These are phyloP conservation scores for Halenospora varia DNA, from an alignment of 495 filamentous ascomycete species.

Conservation along the genomic window DNA sequence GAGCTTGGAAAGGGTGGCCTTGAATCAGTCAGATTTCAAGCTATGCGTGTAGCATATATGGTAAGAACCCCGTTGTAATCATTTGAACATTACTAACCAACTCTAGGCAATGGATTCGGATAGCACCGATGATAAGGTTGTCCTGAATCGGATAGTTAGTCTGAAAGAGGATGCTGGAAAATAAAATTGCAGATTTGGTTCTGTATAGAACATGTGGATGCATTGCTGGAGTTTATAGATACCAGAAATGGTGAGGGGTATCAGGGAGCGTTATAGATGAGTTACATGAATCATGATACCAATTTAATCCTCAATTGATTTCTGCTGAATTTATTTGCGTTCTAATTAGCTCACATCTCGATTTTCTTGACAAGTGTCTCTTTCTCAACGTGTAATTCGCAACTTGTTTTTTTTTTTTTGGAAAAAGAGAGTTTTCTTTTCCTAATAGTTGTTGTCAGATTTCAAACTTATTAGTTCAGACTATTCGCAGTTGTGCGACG, in stretches of 20 bases:
- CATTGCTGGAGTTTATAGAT: background rate
- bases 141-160: slow-evolving; percentile 89
- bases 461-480: too few relatives aligned
- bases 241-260: background rate
- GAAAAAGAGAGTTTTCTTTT: too few relatives aligned
- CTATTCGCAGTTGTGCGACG: too few relatives aligned
- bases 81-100: slow-evolving; percentile 2
- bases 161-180: slow-evolving; percentile 87
- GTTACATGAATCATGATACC: background rate
- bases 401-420: too few relatives aligned
- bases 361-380: too few relatives aligned
- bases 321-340: too few relatives aligned
- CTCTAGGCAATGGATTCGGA: slow-evolving; percentile 70
- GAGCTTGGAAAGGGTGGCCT: slow-evolving; percentile 52
- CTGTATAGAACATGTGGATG: background rate
- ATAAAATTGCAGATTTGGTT: slow-evolving; percentile 25
- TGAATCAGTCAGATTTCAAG: slow-evolving; percentile 87
- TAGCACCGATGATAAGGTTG: slow-evolving; percentile 67
- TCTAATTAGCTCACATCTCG: too few relatives aligned
- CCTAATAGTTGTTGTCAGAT: too few relatives aligned
- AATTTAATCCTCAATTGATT: background rate
- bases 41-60: slow-evolving; percentile 87
- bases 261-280: background rate
- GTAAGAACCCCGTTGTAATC: slow-evolving; percentile 26
- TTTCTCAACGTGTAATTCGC: too few relatives aligned